These are phyloP conservation scores for Rhizophora apiculata DNA, from an alignment of 345 rosid genomes.

Conservation along the genomic window DNA sequence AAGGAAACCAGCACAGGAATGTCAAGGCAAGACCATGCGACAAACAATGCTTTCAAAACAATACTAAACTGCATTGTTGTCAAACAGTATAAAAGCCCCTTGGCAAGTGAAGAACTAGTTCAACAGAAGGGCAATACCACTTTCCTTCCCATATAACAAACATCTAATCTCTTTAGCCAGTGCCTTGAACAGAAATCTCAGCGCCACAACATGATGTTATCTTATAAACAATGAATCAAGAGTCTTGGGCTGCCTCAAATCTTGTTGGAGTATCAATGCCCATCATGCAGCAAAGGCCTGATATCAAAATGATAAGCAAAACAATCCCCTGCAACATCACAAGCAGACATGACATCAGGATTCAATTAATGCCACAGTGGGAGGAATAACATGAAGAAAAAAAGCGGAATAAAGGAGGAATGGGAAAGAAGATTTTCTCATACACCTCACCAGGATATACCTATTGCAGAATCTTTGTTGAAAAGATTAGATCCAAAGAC, in stretches of 20 bases:
- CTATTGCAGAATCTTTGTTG: no score
- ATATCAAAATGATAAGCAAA: constrained; percentile 75
- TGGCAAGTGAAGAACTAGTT: constrained; percentile 5
- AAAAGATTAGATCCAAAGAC: no score
- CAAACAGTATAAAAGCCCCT: constrained; percentile 4
- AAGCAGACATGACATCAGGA: constrained; percentile 24
- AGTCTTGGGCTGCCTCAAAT: constrained; percentile 92
- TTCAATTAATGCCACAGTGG: neutral
- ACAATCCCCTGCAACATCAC: constrained; percentile 69
- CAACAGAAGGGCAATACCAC: constrained; percentile 11
- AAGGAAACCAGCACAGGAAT: no score
- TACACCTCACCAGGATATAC: neutral
- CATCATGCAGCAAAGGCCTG: constrained; percentile 97
- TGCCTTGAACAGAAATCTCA: constrained; percentile 13
- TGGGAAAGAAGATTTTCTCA: neutral
- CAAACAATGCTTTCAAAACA: no score
- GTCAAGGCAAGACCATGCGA: no score
- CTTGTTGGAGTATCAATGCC: constrained; percentile 93
- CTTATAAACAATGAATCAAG: constrained; percentile 32
- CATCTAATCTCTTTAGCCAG: constrained; percentile 21
- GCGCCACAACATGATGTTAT: constrained; percentile 11
- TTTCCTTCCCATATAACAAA: constrained; percentile 26
- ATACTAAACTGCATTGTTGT: no score
- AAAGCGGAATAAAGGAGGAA: neutral
- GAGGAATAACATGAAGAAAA: neutral